Conservation (phyloP, 1,284 basidiomycete genomes). For the Volvariella surrecta region DNA sequence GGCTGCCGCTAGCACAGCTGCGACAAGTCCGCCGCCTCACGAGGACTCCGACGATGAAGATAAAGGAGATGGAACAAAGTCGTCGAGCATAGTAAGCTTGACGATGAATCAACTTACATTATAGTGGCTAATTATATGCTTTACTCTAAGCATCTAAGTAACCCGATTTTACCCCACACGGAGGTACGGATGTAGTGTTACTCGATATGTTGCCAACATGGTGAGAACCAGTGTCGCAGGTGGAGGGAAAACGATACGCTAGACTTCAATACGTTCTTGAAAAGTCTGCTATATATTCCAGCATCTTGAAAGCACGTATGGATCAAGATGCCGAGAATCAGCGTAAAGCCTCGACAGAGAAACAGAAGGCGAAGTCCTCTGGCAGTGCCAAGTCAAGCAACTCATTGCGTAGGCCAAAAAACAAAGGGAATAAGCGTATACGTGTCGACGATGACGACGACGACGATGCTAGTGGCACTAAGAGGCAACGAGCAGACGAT, state of each 20-base stretch:
- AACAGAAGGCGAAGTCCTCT: slow-evolving; percentile 11
- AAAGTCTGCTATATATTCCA: slow-evolving; percentile 54
- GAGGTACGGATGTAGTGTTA: no score
- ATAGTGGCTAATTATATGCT: neutral
- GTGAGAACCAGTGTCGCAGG: slow-evolving; percentile 19
- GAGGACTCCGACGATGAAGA: neutral
- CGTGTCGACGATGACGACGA: slow-evolving; percentile 24
- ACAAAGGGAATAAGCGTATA: slow-evolving; percentile 24
- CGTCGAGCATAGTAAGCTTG: neutral
- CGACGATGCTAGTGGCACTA: slow-evolving; percentile 17
- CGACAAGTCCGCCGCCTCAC: neutral
- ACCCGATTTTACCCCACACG: no score
- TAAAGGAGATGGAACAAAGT: neutral
- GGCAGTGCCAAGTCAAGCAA: slow-evolving; percentile 2
- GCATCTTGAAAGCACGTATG: slow-evolving; percentile 55
- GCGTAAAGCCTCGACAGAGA: slow-evolving; percentile 12
- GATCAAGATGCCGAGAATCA: slow-evolving; percentile 37
- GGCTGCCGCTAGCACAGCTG: neutral
- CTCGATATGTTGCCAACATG: no score
- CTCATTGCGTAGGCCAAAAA: slow-evolving; percentile 1
- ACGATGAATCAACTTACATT: neutral
- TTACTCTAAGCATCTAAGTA: no score
- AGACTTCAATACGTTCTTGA: slow-evolving; percentile 53
- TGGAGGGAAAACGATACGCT: slow-evolving; percentile 35
- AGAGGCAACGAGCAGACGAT: slow-evolving; percentile 22